phyloP scores from a whole-genome alignment of 176 grass and related monocot genomes.

The Hyparrhenia diplandra region DNA sequence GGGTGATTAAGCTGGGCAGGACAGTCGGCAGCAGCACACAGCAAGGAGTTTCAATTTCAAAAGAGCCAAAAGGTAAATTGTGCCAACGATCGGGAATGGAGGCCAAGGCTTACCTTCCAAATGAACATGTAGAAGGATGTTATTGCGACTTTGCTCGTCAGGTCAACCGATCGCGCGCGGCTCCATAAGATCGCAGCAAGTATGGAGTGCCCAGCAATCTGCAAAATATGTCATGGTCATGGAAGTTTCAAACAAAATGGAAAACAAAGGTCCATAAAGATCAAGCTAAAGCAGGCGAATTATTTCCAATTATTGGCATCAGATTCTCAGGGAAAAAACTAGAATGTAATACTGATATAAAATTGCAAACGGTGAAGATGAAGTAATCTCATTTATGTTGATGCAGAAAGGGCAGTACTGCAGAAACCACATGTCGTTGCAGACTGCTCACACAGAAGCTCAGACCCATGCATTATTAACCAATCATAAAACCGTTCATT shows the following conservation, averaged over 20 bases:
- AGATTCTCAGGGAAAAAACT: background rate
- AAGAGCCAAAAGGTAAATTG: background rate
- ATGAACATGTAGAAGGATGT: conserved; percentile 98
- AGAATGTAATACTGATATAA: background rate
- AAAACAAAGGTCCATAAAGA: background rate
- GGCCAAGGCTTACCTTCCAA: conserved; percentile 61
- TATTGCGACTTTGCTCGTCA: conserved; percentile 69
- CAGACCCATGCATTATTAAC: background rate
- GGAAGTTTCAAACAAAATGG: background rate
- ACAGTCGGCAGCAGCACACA: background rate
- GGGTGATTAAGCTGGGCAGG: background rate
- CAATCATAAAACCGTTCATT: background rate
- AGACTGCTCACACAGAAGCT: background rate
- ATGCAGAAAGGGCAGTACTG: background rate
- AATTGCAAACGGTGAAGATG: background rate
- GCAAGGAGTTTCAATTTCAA: background rate
- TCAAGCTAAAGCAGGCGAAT: background rate
- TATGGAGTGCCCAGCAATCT: conserved; percentile 69
- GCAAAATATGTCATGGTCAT: background rate
- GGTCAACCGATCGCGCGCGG: conserved; percentile 50
- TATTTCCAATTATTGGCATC: background rate
- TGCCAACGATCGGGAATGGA: background rate
- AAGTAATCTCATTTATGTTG: background rate
- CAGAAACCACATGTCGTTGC: background rate
- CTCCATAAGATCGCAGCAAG: conserved; percentile 76